Conservation (phyloP, 2,329 filamentous ascomycete genomes). For the Ceratocystis alfenasii region DNA sequence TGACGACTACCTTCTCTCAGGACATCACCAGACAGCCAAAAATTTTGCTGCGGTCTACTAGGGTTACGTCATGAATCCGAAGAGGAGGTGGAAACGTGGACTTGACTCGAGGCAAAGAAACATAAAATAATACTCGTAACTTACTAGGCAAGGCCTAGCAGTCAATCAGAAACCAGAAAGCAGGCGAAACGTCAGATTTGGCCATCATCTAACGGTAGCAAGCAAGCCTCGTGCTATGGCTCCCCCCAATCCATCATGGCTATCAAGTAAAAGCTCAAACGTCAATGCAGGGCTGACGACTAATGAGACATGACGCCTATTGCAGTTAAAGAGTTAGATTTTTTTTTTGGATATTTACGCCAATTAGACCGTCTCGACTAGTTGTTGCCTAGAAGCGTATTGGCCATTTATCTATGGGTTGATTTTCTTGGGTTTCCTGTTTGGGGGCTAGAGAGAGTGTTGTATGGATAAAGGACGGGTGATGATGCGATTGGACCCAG, state of each 20-base stretch:
- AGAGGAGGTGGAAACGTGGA: too few relatives aligned
- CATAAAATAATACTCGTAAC: too few relatives aligned
- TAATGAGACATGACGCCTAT: background rate
- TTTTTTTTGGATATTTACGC: background rate
- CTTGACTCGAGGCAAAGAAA: background rate
- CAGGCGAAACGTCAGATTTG: background rate
- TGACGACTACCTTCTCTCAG: background rate
- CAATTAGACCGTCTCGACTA: background rate
- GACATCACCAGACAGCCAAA: background rate
- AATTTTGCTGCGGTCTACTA: background rate
- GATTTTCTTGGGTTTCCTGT: too few relatives aligned
- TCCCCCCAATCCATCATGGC: background rate
- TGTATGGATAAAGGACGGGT: too few relatives aligned
- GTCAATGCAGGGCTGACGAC: slow-evolving; percentile 1
- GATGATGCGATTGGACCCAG: too few relatives aligned
- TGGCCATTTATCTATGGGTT: too few relatives aligned
- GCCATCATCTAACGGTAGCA: background rate
- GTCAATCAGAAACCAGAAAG: too few relatives aligned
- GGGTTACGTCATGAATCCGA: background rate
- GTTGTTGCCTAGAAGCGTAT: background rate
- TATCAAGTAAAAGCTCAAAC: background rate
- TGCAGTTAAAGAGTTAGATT: background rate
- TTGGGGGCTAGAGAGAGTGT: too few relatives aligned
- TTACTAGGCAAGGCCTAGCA: too few relatives aligned
- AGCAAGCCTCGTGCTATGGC: background rate